phyloP scores from a whole-genome alignment of 2,329 filamentous ascomycete species.

The Arthrobotrys pseudoclavata region DNA sequence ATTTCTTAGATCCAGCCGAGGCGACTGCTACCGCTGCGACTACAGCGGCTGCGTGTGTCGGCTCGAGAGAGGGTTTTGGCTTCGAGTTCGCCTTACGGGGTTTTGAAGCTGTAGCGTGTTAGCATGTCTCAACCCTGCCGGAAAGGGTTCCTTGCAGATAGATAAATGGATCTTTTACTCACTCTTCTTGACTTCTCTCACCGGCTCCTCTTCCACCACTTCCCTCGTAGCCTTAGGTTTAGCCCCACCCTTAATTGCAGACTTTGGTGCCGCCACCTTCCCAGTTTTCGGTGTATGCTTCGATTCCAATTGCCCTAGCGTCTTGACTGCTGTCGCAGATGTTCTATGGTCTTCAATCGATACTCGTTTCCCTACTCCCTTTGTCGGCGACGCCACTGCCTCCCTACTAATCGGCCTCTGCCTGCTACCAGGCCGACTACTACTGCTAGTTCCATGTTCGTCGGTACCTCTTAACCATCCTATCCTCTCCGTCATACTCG shows the following conservation, averaged over 20 bases:
- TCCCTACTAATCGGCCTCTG: constrained; percentile 47
- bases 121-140: neutral
- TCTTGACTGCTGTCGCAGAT: constrained; percentile 21
- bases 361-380: constrained; percentile 20
- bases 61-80: constrained; percentile 30
- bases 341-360: constrained; percentile 18
- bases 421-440: constrained; percentile 37
- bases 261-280: constrained; percentile 27
- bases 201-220: constrained; percentile 16
- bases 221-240: constrained; percentile 17
- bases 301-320: constrained; percentile 22
- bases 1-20: constrained; percentile 25
- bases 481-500: constrained; percentile 56
- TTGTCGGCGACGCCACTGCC: constrained; percentile 18
- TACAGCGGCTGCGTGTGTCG: constrained; percentile 3
- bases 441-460: constrained; percentile 11
- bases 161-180: neutral
- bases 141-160: neutral
- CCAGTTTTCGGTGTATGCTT: constrained; percentile 36
- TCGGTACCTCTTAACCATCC: constrained; percentile 47
- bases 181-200: constrained; percentile 35
- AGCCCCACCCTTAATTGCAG: constrained; percentile 1
- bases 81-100: constrained; percentile 21
- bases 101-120: constrained; percentile 24
- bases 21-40: constrained; percentile 28